Evolutionary conservation across 441 rosid genomes (phyloP).

Genomic region (Gossypium armourianum): DNA sequence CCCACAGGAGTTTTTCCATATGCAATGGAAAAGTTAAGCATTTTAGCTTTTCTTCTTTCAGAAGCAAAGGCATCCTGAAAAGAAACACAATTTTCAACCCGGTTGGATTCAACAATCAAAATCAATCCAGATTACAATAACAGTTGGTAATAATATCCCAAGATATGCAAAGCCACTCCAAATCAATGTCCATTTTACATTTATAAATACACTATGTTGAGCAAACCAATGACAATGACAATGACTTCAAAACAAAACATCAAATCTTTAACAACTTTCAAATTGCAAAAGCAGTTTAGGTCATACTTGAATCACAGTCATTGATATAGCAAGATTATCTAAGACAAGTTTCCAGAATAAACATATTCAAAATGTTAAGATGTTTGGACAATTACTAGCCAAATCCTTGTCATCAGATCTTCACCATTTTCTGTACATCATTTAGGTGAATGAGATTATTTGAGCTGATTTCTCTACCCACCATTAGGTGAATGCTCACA

Average conservation of each 20-base stretch:
- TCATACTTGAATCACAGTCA: neutral
- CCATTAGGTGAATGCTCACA: neutral
- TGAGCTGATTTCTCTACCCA: neutral
- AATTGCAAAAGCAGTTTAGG: neutral
- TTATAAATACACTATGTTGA: neutral
- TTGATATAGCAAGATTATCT: neutral
- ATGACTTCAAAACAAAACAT: slow-evolving; percentile 3
- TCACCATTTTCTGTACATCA: neutral
- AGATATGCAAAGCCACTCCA: neutral
- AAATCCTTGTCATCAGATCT: slow-evolving; percentile 5
- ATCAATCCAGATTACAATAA: neutral
- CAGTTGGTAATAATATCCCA: neutral
- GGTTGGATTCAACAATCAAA: slow-evolving; percentile 13
- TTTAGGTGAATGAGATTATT: neutral
- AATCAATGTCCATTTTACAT: slow-evolving; percentile 1
- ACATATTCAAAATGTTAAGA: neutral
- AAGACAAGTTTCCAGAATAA: neutral
- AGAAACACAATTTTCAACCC: slow-evolving; percentile 13
- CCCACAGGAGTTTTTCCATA: slow-evolving; percentile 89
- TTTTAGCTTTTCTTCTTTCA: slow-evolving; percentile 94
- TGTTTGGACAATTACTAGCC: neutral
- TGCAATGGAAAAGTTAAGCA: slow-evolving; percentile 96
- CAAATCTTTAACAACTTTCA: neutral
- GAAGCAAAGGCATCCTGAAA: slow-evolving; percentile 78
- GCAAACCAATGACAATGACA: neutral